These are phyloP conservation scores for Phialophora chinensis DNA, from an alignment of 2,329 filamentous ascomycete genomes.

Conservation along the genomic window DNA sequence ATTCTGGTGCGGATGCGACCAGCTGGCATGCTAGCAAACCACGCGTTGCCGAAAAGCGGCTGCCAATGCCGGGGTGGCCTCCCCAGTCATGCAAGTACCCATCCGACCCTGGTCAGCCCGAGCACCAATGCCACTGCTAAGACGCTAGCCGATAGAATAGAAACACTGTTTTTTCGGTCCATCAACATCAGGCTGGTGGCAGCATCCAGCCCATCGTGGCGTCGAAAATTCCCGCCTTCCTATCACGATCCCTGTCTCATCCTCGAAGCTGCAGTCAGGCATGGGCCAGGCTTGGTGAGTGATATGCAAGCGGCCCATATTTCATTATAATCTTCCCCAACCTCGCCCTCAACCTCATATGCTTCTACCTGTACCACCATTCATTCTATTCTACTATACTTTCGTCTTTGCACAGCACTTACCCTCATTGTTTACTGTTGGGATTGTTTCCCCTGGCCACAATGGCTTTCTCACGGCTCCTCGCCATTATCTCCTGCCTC, in stretches of 20 bases:
- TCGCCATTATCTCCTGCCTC: conserved; percentile 32
- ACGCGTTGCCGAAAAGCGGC: conserved; percentile 16
- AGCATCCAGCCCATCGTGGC: conserved; percentile 24
- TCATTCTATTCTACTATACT: conserved; percentile 20
- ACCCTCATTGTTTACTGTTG: conserved; percentile 25
- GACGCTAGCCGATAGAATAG: conserved; percentile 20
- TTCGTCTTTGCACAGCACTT: conserved; percentile 15
- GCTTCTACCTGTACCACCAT: conserved; percentile 15
- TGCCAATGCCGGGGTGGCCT: conserved; percentile 5
- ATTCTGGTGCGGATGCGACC: conserved; percentile 4
- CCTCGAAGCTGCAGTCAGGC: conserved; percentile 27
- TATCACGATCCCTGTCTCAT: conserved; percentile 25
- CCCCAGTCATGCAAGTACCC: conserved; percentile 19
- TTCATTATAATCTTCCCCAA: conserved; percentile 29
- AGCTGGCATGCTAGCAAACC: conserved; percentile 11
- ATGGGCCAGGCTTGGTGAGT: conserved; percentile 15
- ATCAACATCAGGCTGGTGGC: conserved; percentile 22
- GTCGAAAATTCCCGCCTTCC: conserved; percentile 23
- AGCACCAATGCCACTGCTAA: conserved; percentile 30
- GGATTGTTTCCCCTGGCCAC: conserved; percentile 16
- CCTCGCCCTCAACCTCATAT: conserved; percentile 22
- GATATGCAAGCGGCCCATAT: conserved; percentile 16
- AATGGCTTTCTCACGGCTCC: conserved; percentile 33
- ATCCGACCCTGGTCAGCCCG: conserved; percentile 25
- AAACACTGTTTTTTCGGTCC: conserved; percentile 11